These are phyloP conservation scores for Euphorbia lathyris DNA, from an alignment of 345 rosid species.

Conservation along the genomic window DNA sequence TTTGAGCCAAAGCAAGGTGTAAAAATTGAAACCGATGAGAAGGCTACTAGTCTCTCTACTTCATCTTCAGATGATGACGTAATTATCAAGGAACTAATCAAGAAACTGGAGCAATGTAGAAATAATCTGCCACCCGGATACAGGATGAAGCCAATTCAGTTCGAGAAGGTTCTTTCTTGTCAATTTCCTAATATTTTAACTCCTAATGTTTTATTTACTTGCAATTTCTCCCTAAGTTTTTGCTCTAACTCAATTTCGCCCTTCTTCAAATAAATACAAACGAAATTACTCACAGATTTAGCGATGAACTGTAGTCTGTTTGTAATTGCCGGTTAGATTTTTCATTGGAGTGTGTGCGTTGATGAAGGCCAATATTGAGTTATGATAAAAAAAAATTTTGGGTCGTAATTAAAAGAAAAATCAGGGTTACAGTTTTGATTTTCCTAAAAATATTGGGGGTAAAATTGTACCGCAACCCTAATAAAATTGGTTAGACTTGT, in stretches of 20 bases:
- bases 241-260: too few relatives aligned
- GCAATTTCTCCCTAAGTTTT: background rate
- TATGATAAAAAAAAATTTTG: too few relatives aligned
- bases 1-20: constrained; percentile 83
- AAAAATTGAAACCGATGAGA: constrained; percentile 86
- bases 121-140: constrained; percentile 49
- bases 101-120: constrained; percentile 65
- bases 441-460: too few relatives aligned
- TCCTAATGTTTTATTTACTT: background rate
- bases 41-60: constrained; percentile 69
- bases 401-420: too few relatives aligned
- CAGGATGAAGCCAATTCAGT: constrained; percentile 90
- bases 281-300: too few relatives aligned
- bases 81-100: constrained; percentile 59
- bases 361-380: too few relatives aligned
- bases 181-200: background rate
- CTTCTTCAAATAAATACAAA: too few relatives aligned
- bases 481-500: background rate
- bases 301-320: too few relatives aligned
- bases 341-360: too few relatives aligned
- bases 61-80: constrained; percentile 86
- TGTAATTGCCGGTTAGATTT: too few relatives aligned
- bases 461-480: too few relatives aligned
- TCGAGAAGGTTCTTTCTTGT: constrained; percentile 75
- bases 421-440: too few relatives aligned